Percentiles rank a stretch among this genome's conserved stretches.
Conservation (phyloP, 768 basidiomycete species). For the Phanerochaete sordida region DNA sequence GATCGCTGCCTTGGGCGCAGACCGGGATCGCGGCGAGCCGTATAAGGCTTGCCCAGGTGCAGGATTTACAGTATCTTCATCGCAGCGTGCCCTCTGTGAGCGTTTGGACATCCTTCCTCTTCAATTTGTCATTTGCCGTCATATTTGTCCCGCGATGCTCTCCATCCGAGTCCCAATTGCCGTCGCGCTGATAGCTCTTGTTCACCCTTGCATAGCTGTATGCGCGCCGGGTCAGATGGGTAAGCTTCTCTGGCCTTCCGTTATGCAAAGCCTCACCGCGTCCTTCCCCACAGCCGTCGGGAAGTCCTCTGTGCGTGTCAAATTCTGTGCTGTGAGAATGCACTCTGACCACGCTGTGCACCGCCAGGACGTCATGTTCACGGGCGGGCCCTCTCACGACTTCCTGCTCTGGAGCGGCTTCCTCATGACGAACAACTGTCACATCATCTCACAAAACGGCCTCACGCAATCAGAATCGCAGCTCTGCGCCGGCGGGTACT, state of each 20-base stretch:
- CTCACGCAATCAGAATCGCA: neutral
- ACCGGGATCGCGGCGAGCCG: no score
- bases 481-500: slow-evolving; percentile 1
- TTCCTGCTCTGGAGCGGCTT: neutral
- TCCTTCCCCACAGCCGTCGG: neutral
- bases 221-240: neutral
- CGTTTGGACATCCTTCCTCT: no score
- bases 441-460: slow-evolving; percentile 2
- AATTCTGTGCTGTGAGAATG: neutral
- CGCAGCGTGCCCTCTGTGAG: no score
- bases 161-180: no score
- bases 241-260: neutral
- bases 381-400: neutral
- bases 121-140: no score
- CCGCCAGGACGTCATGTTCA: no score
- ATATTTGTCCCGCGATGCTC: no score
- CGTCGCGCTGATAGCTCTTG: no score
- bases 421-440: neutral
- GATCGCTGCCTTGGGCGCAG: no score
- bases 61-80: no score
- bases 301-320: neutral
- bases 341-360: neutral
- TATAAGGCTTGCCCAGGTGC: no score
- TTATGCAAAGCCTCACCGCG: no score
- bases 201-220: neutral